Conservation (phyloP, 2,329 filamentous ascomycete species). For the Cyphellophora europaea region DNA sequence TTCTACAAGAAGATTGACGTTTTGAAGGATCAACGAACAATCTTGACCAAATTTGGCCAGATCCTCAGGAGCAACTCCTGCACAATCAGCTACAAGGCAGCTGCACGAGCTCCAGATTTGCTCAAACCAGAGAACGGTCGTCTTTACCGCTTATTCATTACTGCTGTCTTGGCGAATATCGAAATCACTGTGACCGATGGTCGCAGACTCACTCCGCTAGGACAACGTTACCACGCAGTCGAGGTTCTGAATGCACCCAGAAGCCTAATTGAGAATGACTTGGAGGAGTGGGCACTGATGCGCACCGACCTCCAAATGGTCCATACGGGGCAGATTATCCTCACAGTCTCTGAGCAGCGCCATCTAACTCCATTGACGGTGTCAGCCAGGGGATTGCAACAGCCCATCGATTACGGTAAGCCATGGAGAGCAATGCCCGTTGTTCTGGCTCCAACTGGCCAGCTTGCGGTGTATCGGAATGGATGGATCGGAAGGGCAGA, state of each 20-base stretch:
- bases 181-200: slow-evolving; percentile 9
- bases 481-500: neutral
- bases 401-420: neutral
- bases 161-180: slow-evolving; percentile 17
- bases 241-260: slow-evolving; percentile 1
- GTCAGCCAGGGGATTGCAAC: neutral
- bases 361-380: neutral
- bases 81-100: slow-evolving; percentile 18
- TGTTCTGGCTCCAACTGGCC: neutral
- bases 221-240: slow-evolving; percentile 11
- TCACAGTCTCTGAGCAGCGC: slow-evolving; percentile 8
- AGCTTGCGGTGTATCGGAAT: neutral
- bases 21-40: slow-evolving; percentile 16
- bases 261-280: neutral
- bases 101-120: slow-evolving; percentile 16
- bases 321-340: slow-evolving; percentile 13
- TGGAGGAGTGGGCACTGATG: slow-evolving; percentile 4
- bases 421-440: neutral
- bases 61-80: slow-evolving; percentile 17
- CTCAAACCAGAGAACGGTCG: slow-evolving; percentile 15
- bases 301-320: slow-evolving; percentile 16
- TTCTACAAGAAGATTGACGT: slow-evolving; percentile 20
- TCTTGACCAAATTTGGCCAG: slow-evolving; percentile 17
- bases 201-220: slow-evolving; percentile 8
- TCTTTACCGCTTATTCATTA: slow-evolving; percentile 16